Evolutionary conservation across 2,329 filamentous ascomycete genomes (phyloP), one percentile per base, ranked within the genome.

Genomic region (Dissoconium aciculare): DNA sequence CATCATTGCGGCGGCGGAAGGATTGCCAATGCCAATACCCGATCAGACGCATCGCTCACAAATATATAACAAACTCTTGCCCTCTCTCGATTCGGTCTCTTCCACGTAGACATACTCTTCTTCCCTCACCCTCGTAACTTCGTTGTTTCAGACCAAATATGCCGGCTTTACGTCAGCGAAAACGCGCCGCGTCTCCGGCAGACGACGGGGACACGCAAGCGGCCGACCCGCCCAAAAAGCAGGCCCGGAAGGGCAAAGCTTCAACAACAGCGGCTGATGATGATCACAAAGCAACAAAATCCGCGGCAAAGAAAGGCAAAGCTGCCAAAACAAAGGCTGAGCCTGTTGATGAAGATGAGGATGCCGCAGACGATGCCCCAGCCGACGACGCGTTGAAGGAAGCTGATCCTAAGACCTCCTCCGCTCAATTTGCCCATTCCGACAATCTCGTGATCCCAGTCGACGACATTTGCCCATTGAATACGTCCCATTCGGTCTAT

Each of bases 401-500:
- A 14, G 55, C 59, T 36, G 58, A 56, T 37, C 36, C 45, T 23
- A 62, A 66, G 32, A 39, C 53, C 11, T 50, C 51, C n/a, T 58
- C 66, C 27, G 54, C 55, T 1, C 62, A 65, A 32, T 58, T 57
- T 17, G 52, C 56, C 5, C 56, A 59, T 21, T 55, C 55, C 11
- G 58, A 58, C 15, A 51, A 53, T 23, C 46, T 62, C n/a, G 51
- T 52, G 5, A 52, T 68, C 14, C 58, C 62, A 2, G 46, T 70
- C 2, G 66, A 70, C 35, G 60, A 64, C 25, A 49, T 42, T 11
- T 63, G 54, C 32, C 39, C 49, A 5, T 46, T 53, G 17, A 31
- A 13, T 34, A 29, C 30, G 15, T 34, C 35, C 9, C 55, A 54
- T 32, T 43, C 44, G 8, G 80, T 91, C 17, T 74, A 78, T 46